Base-by-base conservation (phyloP, 371 early-diverging fungal genomes). In the Lichtheimia corymbifera region DNA sequence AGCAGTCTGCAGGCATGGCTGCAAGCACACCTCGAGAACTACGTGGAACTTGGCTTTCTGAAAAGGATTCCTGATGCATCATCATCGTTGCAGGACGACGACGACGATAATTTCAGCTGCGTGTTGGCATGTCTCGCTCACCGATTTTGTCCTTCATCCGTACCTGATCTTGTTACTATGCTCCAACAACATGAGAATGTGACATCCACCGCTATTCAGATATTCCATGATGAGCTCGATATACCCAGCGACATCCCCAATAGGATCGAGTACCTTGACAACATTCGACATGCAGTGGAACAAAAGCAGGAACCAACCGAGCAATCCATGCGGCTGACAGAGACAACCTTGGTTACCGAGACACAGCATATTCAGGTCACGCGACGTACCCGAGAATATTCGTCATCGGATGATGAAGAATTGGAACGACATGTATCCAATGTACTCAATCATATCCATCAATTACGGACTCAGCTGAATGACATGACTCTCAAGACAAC, bases 1-100 rank as follows among this genome's bases (percentile, higher is more conserved):
- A 22, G 56, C 44, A 55, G 57, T 66, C 58, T 77, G 77, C 77
- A 71, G 73, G 70, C 73, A 70, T 77, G 77, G 77, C 68, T 63
- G 51, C 77, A 73, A 53, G 62, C 55, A 30, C 67, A 73, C 50
- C 67, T 77, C 42, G 22, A 61, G 20, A 55, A 67, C 42, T 77
- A 73, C 49, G 54, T 62, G 58, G 66, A 70, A 17, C 65, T 74
- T 5, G 49, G 55, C 9, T 55, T 74, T 9, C 55, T 74, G 27
- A 42, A 61, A 22, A 50, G 59, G 13, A 42, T 69, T 22, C 54
- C 53, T 47, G 47, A 22, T 47, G 17, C n/a, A 22, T 22, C 45
- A 18, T 45, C 45, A 15, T 45, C 35, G 35, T 35, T 35, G 35
- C 35, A 35, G 35, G 35, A 35, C 35, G 47, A 22, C 18, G 64